These are phyloP conservation scores for Fusarium clavum DNA, from an alignment of 2,329 filamentous ascomycete genomes.

Conservation along the genomic window DNA sequence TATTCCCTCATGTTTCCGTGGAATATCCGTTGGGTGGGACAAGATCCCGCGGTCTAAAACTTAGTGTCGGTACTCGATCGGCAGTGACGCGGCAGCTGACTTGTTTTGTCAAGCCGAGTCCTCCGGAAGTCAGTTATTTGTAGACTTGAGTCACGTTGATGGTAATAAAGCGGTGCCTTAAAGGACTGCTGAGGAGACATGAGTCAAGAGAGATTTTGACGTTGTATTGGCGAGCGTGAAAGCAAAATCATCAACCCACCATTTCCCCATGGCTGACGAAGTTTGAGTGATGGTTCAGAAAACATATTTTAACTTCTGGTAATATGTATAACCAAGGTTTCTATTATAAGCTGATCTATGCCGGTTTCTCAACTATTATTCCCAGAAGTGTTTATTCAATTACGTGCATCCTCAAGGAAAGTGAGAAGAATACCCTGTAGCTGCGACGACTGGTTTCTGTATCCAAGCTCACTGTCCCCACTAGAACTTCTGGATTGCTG, in stretches of 20 bases:
- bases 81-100: neutral
- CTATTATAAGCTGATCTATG: too few species aligned
- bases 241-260: too few species aligned
- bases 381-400: too few species aligned
- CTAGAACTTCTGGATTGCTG: neutral
- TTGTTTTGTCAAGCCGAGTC: fast-evolving
- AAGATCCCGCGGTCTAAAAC: neutral
- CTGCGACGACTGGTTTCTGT: neutral
- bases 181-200: too few species aligned
- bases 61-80: neutral
- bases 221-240: too few species aligned
- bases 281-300: too few species aligned
- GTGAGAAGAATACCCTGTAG: neutral
- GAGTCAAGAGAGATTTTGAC: too few species aligned
- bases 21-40: neutral
- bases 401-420: neutral
- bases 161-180: too few species aligned
- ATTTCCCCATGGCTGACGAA: too few species aligned
- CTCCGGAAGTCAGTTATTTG: neutral
- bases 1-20: neutral
- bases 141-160: neutral
- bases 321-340: too few species aligned
- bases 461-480: fast-evolving
- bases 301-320: too few species aligned
- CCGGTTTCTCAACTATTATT: too few species aligned